A percentile compares a stretch with the other conserved stretches of the same genome.
Evolutionary conservation across 2,329 filamentous ascomycete species (phyloP).

Genomic region (Catunica adiposa): DNA sequence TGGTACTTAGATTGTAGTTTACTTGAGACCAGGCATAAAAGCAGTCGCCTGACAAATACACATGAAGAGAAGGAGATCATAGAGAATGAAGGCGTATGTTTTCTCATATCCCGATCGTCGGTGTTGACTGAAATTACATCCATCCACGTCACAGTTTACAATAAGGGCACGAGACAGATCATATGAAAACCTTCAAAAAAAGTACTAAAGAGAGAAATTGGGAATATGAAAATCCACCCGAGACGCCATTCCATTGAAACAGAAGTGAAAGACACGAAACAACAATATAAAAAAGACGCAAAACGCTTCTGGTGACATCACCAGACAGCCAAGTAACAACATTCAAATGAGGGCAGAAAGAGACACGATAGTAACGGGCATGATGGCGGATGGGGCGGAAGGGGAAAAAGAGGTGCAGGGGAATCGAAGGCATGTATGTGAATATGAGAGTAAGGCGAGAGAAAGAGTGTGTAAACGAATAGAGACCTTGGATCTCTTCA

Average conservation of each 20-base stretch:
- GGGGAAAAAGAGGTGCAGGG: constrained; percentile 15
- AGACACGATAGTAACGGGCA: constrained; percentile 12
- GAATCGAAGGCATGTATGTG: constrained; percentile 16
- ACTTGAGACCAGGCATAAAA: too few species aligned
- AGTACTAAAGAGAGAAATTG: constrained; percentile 19
- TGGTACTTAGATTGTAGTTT: too few species aligned
- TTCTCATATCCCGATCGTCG: too few species aligned
- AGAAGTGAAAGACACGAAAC: constrained; percentile 6
- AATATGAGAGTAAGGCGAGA: too few species aligned
- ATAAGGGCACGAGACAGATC: neutral
- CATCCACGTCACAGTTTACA: neutral
- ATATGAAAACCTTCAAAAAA: constrained; percentile 12
- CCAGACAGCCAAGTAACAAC: too few species aligned
- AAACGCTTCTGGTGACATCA: neutral
- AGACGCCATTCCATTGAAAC: constrained; percentile 16
- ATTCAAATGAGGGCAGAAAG: neutral
- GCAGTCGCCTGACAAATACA: too few species aligned
- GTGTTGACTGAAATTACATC: neutral
- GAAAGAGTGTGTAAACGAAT: too few species aligned
- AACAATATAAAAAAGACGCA: constrained; percentile 13
- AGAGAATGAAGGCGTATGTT: too few species aligned
- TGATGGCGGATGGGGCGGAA: constrained; percentile 12
- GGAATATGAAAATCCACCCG: constrained; percentile 16
- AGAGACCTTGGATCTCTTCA: too few species aligned
- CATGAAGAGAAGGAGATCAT: too few species aligned